phyloP scores from a whole-genome alignment of 2,329 filamentous ascomycete genomes.

The Fusarium udum region DNA sequence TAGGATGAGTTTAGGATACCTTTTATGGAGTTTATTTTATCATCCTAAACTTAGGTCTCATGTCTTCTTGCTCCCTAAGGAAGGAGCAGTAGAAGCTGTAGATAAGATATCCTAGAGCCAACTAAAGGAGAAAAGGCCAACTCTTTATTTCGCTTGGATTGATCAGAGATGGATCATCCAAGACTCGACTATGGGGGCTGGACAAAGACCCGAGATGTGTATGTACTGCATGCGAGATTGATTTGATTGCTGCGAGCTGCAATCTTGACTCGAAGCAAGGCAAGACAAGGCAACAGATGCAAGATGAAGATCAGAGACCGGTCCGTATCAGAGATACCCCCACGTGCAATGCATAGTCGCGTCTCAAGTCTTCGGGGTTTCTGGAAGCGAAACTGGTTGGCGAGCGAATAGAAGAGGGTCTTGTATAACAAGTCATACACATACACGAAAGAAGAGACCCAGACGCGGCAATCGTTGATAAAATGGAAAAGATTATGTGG shows the following conservation, averaged over 20 bases:
- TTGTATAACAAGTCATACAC: constrained; percentile 2
- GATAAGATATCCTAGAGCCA: not conserved
- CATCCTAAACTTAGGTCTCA: too few species aligned
- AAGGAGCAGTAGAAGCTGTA: not conserved
- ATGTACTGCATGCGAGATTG: not conserved
- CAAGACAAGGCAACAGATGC: not conserved
- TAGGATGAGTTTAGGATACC: too few species aligned
- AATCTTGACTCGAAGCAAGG: not conserved
- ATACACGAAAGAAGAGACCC: not conserved
- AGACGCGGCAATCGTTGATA: constrained; percentile 25
- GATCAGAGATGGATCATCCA: not conserved
- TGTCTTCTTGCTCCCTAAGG: too few species aligned
- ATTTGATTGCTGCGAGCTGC: not conserved
- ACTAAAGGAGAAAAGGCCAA: not conserved
- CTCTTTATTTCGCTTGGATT: not conserved
- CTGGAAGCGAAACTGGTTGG: constrained; percentile 15
- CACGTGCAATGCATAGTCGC: constrained; percentile 8
- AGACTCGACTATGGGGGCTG: not conserved
- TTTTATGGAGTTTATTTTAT: too few species aligned
- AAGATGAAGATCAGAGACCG: constrained; percentile 6
- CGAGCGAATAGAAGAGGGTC: constrained; percentile 13
- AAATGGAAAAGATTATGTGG: constrained; percentile 10
- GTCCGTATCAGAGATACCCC: constrained; percentile 16
- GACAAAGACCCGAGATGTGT: not conserved
- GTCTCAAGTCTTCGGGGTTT: constrained; percentile 2